Evolutionary conservation across 495 filamentous ascomycete species (phyloP).

Genomic region (Penicillium tannophilum): DNA sequence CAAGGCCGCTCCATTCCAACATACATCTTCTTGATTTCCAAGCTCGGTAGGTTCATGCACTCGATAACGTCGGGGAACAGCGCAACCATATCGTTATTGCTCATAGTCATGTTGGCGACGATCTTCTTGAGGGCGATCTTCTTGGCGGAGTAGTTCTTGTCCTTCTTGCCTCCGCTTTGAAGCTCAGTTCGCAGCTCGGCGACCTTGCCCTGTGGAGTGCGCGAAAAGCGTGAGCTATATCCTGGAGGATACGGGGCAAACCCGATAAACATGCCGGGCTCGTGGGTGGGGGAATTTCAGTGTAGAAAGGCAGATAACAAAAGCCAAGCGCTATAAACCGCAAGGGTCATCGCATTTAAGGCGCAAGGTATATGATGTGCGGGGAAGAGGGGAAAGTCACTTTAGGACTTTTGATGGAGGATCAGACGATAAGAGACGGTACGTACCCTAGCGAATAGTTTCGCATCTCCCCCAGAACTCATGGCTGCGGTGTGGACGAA

Average conservation of each 20-base stretch:
- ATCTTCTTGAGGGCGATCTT: conserved; percentile 99
- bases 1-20: conserved; percentile 23
- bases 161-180: conserved; percentile 92
- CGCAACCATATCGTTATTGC: conserved; percentile 99
- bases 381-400: conserved; percentile 25
- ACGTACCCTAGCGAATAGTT: conserved; percentile 98
- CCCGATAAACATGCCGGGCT: conserved; percentile 31
- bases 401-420: conserved; percentile 11
- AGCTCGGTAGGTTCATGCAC: conserved; percentile 89
- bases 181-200: conserved; percentile 95
- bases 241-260: conserved; percentile 33
- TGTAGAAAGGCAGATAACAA: conserved; percentile 6
- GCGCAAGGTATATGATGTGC: conserved; percentile 16
- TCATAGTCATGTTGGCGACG: conserved; percentile 99
- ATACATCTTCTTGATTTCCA: conserved; percentile 99
- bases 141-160: conserved; percentile 95
- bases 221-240: conserved; percentile 43
- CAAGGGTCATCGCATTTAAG: conserved; percentile 7
- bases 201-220: conserved; percentile 85
- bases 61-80: conserved; percentile 93
- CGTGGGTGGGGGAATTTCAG: conserved; percentile 7
- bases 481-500: conserved; percentile 46
- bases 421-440: conserved; percentile 17
- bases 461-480: conserved; percentile 92
- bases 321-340: conserved; percentile 7